Conservation (phyloP, 805 yeast genomes). For the Ogataea ganodermae region DNA sequence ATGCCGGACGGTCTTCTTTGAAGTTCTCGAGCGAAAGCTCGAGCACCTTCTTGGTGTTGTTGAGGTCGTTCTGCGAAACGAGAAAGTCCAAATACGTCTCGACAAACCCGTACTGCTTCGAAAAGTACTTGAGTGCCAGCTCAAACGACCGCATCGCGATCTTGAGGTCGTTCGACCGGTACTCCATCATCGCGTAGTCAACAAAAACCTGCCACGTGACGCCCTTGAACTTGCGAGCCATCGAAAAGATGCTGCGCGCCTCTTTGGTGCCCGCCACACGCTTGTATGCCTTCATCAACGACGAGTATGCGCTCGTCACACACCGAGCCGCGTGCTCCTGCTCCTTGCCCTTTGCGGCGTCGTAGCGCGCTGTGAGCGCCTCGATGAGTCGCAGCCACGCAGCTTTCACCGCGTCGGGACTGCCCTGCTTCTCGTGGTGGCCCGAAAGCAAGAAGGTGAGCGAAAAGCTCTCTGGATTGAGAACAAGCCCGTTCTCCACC, state of each 20-base stretch:
- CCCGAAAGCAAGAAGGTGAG: constrained; percentile 71
- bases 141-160: constrained; percentile 79
- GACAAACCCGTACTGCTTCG: constrained; percentile 60
- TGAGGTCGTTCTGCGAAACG: constrained; percentile 63
- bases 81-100: constrained; percentile 72
- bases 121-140: constrained; percentile 62
- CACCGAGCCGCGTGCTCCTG: constrained; percentile 30
- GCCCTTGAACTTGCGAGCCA: constrained; percentile 61
- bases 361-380: constrained; percentile 43
- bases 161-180: constrained; percentile 61
- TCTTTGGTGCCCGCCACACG: constrained; percentile 50
- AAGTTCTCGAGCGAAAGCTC: constrained; percentile 71
- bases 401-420: constrained; percentile 50
- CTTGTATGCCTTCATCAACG: constrained; percentile 70
- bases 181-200: constrained; percentile 82
- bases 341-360: constrained; percentile 21
- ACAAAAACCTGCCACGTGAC: constrained; percentile 76
- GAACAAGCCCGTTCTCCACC: constrained; percentile 53
- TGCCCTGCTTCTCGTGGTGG: constrained; percentile 59
- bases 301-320: constrained; percentile 67
- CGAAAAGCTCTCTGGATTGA: constrained; percentile 72
- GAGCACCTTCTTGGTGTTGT: constrained; percentile 75
- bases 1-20: constrained; percentile 39
- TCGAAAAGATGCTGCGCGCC: constrained; percentile 71
- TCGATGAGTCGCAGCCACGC: constrained; percentile 54